Evolutionary conservation across 345 rosid genomes (phyloP).

Genomic region (Euphorbia pulcherrima): DNA sequence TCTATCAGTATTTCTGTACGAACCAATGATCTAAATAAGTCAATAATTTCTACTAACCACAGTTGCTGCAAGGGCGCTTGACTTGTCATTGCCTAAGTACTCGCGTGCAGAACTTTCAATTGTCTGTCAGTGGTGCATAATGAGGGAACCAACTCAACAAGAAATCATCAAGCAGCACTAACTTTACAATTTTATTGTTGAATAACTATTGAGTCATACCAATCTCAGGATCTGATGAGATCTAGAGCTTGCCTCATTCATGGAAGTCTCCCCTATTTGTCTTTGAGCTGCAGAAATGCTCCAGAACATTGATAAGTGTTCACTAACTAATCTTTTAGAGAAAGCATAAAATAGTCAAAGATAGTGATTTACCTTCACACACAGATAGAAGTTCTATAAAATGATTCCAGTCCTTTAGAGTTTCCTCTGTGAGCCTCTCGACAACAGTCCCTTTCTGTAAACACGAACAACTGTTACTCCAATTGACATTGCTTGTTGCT

Average conservation of each 20-base stretch:
- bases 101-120: slow-evolving; percentile 77
- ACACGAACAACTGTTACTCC: slow-evolving; percentile 23
- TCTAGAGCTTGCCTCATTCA: slow-evolving; percentile 90
- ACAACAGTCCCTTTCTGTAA: slow-evolving; percentile 83
- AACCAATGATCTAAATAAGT: slow-evolving; percentile 9
- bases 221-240: slow-evolving; percentile 93
- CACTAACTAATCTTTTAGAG: slow-evolving; percentile 10
- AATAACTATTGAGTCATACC: slow-evolving; percentile 44
- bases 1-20: not conserved
- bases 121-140: slow-evolving; percentile 40
- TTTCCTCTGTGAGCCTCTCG: slow-evolving; percentile 83
- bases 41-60: slow-evolving; percentile 48
- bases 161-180: slow-evolving; percentile 1
- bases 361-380: slow-evolving; percentile 59
- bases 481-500: slow-evolving; percentile 12
- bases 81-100: slow-evolving; percentile 52
- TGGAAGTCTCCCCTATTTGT: slow-evolving; percentile 87
- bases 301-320: slow-evolving; percentile 16
- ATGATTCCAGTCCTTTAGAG: slow-evolving; percentile 63
- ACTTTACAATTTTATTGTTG: slow-evolving; percentile 10
- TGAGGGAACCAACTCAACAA: slow-evolving; percentile 5
- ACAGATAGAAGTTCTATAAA: slow-evolving; percentile 64
- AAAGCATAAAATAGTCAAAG: slow-evolving; percentile 13
- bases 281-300: slow-evolving; percentile 71
- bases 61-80: slow-evolving; percentile 71